Evolutionary conservation across 2,329 filamentous ascomycete genomes (phyloP).

Genomic region (Paecilomyces sp.): DNA sequence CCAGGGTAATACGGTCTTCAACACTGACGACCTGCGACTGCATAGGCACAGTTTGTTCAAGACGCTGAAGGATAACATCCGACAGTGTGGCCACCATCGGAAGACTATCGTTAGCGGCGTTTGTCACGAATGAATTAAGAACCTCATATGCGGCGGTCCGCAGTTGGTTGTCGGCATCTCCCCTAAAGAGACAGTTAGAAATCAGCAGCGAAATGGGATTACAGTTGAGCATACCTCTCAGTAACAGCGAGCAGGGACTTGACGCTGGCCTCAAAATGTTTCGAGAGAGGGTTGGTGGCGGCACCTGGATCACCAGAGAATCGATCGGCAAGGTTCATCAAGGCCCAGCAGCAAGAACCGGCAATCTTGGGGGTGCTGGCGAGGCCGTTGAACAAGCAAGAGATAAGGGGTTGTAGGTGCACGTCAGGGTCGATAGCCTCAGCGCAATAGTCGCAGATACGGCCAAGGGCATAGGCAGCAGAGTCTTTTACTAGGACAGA

Average conservation of each 20-base stretch:
- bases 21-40: conserved; percentile 92
- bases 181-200: conserved; percentile 21
- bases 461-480: conserved; percentile 88
- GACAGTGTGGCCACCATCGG: conserved; percentile 73
- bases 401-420: conserved; percentile 79
- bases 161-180: conserved; percentile 77
- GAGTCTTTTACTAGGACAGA: conserved; percentile 91
- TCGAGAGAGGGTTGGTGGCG: conserved; percentile 72
- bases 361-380: conserved; percentile 94
- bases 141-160: conserved; percentile 97
- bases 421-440: conserved; percentile 79
- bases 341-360: conserved; percentile 94
- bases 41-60: conserved; percentile 83
- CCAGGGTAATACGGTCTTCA: conserved; percentile 89
- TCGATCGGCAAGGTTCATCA: conserved; percentile 96
- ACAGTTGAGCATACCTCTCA: conserved; percentile 47
- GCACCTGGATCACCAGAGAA: conserved; percentile 83
- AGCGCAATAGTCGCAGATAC: conserved; percentile 89
- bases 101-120: conserved; percentile 80
- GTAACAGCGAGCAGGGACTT: conserved; percentile 79
- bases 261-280: conserved; percentile 89
- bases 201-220: not conserved
- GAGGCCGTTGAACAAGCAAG: conserved; percentile 81
- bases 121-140: conserved; percentile 87
- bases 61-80: conserved; percentile 79